Base-by-base conservation (phyloP, 2,329 filamentous ascomycete species). In the Fusarium beomiforme region DNA sequence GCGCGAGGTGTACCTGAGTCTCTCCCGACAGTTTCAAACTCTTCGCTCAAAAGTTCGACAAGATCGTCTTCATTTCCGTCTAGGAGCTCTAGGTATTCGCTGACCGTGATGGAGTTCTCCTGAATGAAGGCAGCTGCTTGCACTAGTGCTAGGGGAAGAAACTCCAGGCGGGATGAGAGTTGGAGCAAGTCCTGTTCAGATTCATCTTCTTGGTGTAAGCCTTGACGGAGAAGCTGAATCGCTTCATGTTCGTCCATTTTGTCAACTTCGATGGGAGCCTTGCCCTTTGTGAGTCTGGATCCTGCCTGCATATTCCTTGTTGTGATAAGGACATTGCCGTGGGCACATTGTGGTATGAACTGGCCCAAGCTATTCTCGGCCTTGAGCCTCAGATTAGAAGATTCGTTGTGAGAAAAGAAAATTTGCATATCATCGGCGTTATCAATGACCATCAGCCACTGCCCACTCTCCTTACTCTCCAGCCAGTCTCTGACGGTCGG, bases 41-140 rank as follows among this genome's bases (percentile, higher is more conserved):
- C 76, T 23, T 81, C 63, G 17, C 69, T 78, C 6, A 83, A 62
- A 3, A 78, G 55, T 1, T 74, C 59, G 0, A 77, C 37, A 0
- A 77, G 33, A 12, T 65, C 33, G 6, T 73, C 12, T 26, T 59
- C 33, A 3, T 26, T 64, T 17, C 44, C 55, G 0, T 78, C 62
- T 1, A 81, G 43, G 0, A 81, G 73, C 11, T 74, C 37, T 0
- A 82, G 17, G 6, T 83, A 83, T 13, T 71, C 36, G 0, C 7
- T n/a, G 13, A 78, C 44, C 0, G 74, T 47, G 8, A 79, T 77
- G 0, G 34, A 55, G 5, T 79, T 81, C 36, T 79, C 74, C 6
- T 76, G 69, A 0, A 83, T 80, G 14, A 80, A 83, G 0, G 79
- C 77, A 1, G 79, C 74, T 9, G 79, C 81, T 47, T 82, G 80